Conservation (phyloP, 192 early-diverging fungal genomes). For the Geranomyces michiganensis region DNA sequence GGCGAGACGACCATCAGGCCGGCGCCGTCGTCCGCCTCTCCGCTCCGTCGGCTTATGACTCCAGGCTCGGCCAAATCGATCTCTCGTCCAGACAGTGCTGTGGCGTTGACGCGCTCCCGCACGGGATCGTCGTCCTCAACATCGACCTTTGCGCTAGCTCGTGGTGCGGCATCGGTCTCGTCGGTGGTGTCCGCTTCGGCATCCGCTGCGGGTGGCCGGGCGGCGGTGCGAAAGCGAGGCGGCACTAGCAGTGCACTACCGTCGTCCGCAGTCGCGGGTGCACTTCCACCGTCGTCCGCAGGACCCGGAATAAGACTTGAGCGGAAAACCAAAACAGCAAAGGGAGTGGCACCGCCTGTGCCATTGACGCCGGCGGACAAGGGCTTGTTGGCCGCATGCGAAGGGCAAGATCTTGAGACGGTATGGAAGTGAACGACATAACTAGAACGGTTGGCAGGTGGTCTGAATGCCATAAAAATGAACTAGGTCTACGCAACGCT, state of each 20-base stretch:
- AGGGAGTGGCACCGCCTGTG: neutral
- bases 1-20: neutral
- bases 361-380: conserved; percentile 7
- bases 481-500: conserved; percentile 22
- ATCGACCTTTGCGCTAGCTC: neutral
- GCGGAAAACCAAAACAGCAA: neutral
- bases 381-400: conserved; percentile 21
- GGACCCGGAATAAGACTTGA: neutral
- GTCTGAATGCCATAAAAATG: neutral
- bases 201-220: too few relatives aligned
- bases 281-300: neutral
- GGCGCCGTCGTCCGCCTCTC: neutral
- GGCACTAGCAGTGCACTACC: too few relatives aligned
- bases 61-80: neutral
- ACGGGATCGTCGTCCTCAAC: neutral
- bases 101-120: neutral
- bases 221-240: too few relatives aligned
- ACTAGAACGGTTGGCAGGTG: neutral
- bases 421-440: conserved; percentile 4
- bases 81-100: neutral
- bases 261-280: too few relatives aligned
- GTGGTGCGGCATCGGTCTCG: neutral
- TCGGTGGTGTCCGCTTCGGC: neutral
- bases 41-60: neutral
- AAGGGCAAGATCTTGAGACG: conserved; percentile 21